Evolutionary conservation across 108 stramenopile genomes (phyloP), one percentile per base, ranked within the genome.

Genomic region (Nitzschia palea): DNA sequence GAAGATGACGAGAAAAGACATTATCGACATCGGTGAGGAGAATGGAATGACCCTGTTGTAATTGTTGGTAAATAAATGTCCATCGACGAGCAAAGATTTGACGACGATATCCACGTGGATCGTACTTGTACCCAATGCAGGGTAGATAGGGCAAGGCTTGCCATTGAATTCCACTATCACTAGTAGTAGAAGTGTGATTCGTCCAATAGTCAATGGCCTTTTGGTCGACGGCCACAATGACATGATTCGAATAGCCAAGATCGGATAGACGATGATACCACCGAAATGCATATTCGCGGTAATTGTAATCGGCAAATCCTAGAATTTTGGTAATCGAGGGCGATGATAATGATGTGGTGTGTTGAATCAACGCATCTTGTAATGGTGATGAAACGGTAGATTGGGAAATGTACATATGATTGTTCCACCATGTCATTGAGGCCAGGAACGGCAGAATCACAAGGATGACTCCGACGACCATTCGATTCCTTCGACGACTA

Each of bases 11-110:
- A 12, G 37, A 48, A 48, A 85, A 79, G 6, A 82, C 44, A 58
- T 81, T 82, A 32, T 85, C 84, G 8, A 79, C 68, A 66, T 85
- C 80, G 14, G 78, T 76, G 40, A 85, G 12, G 10, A 85, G 62
- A 3, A 85, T 32, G 22, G 64, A 52, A 22, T 63, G 48, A 1
- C 83, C 83, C 23, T 68, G 50, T 52, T 58, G 37, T 2, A 85
- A 52, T 37, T 76, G 62, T 1, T 68, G 71, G 28, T 67, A 53
- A 4, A 74, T 26, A 40, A 77, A 79, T 27, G 40, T 48, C 62
- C 77, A 78, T 25, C 77, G 57, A 20, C 57, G 28, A 18, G 43
- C 65, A 63, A 72, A 78, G 1, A 74, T 30, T 43, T 55, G 65
- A 14, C 48, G 35, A 18, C 64, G 54, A 55, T 58, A 60, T 1